These are phyloP conservation scores for Taphrina sp. DNA, from an alignment of 1,139 yeast genomes.

Conservation along the genomic window DNA sequence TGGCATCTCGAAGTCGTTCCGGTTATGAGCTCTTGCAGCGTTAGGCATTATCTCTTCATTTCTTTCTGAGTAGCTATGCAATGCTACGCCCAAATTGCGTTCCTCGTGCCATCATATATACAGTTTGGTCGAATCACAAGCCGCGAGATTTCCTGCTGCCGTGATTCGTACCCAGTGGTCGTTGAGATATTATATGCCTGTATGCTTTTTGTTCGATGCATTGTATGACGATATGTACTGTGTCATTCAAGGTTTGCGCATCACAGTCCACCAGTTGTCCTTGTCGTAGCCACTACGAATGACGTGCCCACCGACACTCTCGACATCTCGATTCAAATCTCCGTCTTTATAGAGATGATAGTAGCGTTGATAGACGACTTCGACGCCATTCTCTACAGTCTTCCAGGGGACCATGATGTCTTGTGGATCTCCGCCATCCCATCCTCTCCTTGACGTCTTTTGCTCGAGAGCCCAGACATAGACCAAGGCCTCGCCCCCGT, in stretches of 20 bases:
- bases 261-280: slow-evolving; percentile 86
- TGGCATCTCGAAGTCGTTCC: too few species aligned
- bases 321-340: slow-evolving; percentile 70
- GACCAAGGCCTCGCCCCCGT: slow-evolving; percentile 63
- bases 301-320: slow-evolving; percentile 63
- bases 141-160: too few species aligned
- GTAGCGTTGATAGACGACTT: slow-evolving; percentile 69
- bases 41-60: too few species aligned
- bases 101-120: too few species aligned
- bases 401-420: slow-evolving; percentile 98
- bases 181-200: too few species aligned
- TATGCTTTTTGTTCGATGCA: too few species aligned
- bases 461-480: slow-evolving; percentile 98
- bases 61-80: too few species aligned
- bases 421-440: slow-evolving; percentile 84
- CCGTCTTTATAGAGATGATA: slow-evolving; percentile 84
- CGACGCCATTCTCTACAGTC: slow-evolving; percentile 40
- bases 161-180: too few species aligned
- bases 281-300: slow-evolving; percentile 79
- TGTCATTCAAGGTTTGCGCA: slow-evolving; percentile 36
- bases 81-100: too few species aligned
- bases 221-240: too few species aligned
- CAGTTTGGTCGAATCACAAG: too few species aligned
- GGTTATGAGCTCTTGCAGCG: too few species aligned
- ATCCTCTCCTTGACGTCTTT: slow-evolving; percentile 78